These are phyloP conservation scores for Fusarium nodosum DNA, from an alignment of 2,329 filamentous ascomycete species.

Conservation along the genomic window DNA sequence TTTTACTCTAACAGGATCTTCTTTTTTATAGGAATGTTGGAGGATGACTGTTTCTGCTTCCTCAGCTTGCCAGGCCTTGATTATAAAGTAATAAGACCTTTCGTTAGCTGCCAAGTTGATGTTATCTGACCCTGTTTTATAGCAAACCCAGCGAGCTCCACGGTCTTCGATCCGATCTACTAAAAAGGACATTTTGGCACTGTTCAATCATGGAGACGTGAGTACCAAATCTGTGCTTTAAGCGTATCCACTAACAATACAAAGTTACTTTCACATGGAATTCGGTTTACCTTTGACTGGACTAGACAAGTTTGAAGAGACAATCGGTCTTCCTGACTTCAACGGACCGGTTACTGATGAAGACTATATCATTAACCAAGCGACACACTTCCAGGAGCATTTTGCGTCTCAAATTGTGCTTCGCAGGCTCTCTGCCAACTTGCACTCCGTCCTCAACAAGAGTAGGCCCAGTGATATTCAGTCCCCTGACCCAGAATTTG, in stretches of 20 bases:
- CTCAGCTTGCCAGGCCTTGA: conserved; percentile 67
- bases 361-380: conserved; percentile 63
- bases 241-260: conserved; percentile 26
- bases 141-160: conserved; percentile 47
- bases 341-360: conserved; percentile 61
- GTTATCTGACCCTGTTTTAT: not conserved
- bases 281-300: conserved; percentile 69
- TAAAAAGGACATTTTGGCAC: conserved; percentile 49
- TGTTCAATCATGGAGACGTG: conserved; percentile 50
- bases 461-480: conserved; percentile 57
- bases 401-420: conserved; percentile 72
- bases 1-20: conserved; percentile 19
- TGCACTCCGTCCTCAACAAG: conserved; percentile 65
- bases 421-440: conserved; percentile 64
- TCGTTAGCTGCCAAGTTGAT: not conserved
- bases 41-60: conserved; percentile 68
- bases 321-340: conserved; percentile 69
- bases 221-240: not conserved
- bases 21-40: conserved; percentile 68
- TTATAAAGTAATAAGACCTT: conserved; percentile 62
- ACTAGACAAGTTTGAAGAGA: conserved; percentile 64
- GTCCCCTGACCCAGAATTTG: not conserved
- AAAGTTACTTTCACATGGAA: conserved; percentile 68
- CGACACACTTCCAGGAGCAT: conserved; percentile 68
- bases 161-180: conserved; percentile 44